Evolutionary conservation across 1,139 yeast species (phyloP), one percentile per base, ranked within the genome.

Genomic region (Saccharomyces hybrid): DNA sequence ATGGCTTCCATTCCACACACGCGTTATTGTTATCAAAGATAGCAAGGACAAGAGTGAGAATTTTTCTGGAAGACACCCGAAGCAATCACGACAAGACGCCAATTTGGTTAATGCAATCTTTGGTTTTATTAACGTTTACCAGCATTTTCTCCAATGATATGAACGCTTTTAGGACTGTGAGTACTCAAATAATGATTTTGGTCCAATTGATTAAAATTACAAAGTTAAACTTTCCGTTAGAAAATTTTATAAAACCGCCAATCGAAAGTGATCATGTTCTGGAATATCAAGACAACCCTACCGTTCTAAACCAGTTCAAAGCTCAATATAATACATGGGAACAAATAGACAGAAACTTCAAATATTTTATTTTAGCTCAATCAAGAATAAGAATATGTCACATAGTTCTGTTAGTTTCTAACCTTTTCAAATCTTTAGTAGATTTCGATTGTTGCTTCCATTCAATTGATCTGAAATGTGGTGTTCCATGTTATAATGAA

Each of bases 361-460:
- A 85, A 54, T 88, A 88, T 69, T 91, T 90, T 64, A 77, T 89
- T 42, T 74, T 80, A 66, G 87, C 90, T 0, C 97, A 91, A 71
- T 83, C 93, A 46, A 78, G 97, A 62, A 88, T 90, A 54, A 78
- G 97, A 64, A 88, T 97, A 0, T 80, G 91, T 64, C 95, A 88
- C 63, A 85, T 86, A 3, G 82, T 90, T 52, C 83, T 88, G 63
- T 77, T 86, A 64, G 75, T 90, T 20, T 84, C 89, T 54, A 84
- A 86, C 38, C 72, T 88, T 59, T 78, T 88, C 65, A 81, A 90
- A 0, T 78, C 88, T 2, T 75, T 86, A 57, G 80, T 83, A 59
- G 91, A 86, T n/a, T 73, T 81, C 13, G 80, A 80, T 9, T 78
- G 84, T 63, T 72, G 81, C 59, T 67, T 82, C 60, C 78, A 77